Conservation (phyloP, 2,329 filamentous ascomycete genomes). For the Xylaria sp. region DNA sequence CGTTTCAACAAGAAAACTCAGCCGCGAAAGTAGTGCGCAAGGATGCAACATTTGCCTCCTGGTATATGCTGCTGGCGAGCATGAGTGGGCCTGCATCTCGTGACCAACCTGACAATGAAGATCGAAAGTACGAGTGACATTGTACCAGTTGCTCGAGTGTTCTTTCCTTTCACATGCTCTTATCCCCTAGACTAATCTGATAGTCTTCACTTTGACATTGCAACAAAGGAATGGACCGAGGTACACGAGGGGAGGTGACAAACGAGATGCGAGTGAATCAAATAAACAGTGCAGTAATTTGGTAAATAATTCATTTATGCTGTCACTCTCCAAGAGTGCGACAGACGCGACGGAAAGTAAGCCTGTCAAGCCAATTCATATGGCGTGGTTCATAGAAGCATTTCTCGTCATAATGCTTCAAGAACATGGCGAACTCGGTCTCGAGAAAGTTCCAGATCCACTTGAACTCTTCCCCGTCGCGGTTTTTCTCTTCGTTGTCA, state of each 20-base stretch:
- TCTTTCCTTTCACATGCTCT: not conserved
- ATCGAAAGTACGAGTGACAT: not conserved
- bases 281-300: not conserved
- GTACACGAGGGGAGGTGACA: not conserved
- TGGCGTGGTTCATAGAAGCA: constrained; percentile 28
- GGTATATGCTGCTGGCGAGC: not conserved
- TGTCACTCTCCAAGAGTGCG: constrained; percentile 26
- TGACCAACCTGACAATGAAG: not conserved
- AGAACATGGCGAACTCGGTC: constrained; percentile 27
- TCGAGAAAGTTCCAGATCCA: constrained; percentile 47
- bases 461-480: constrained; percentile 36
- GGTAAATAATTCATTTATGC: not conserved
- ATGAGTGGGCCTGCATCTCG: not conserved
- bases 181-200: not conserved
- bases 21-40: not conserved
- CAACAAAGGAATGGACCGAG: not conserved
- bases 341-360: constrained; percentile 46
- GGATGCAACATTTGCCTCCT: not conserved
- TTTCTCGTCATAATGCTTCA: constrained; percentile 37
- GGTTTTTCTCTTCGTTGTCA: constrained; percentile 24
- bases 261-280: not conserved
- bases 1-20: not conserved
- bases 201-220: not conserved
- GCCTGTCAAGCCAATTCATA: constrained; percentile 41
- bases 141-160: not conserved